Evolutionary conservation across 257 asterid genomes (phyloP).

Genomic region (Capsicum pubescens): DNA sequence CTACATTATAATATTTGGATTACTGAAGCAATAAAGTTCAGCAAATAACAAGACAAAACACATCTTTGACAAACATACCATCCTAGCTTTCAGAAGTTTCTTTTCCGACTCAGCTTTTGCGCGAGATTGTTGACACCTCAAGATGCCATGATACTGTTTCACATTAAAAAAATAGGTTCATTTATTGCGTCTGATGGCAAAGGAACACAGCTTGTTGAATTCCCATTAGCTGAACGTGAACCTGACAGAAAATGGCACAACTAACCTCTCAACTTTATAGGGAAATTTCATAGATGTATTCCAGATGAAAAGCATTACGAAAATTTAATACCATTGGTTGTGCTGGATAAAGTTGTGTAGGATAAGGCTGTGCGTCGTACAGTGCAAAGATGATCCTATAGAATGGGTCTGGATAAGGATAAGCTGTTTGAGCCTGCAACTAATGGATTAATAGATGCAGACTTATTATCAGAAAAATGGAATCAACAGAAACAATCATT

Average conservation of each 20-base stretch:
- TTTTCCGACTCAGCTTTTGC: slow-evolving; percentile 92
- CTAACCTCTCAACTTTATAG: background rate
- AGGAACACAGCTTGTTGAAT: slow-evolving; percentile 92
- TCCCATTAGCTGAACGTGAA: slow-evolving; percentile 92
- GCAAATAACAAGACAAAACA: background rate
- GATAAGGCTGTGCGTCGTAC: slow-evolving; percentile 77
- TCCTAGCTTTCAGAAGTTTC: slow-evolving; percentile 75
- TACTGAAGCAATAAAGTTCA: background rate
- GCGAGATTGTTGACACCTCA: slow-evolving; percentile 90
- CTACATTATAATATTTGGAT: background rate
- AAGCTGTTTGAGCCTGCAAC: slow-evolving; percentile 78
- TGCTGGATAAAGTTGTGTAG: slow-evolving; percentile 78
- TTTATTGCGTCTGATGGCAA: slow-evolving; percentile 85
- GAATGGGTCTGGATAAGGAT: slow-evolving; percentile 90
- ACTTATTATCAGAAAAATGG: background rate
- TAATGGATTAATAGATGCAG: background rate
- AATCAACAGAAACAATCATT: background rate
- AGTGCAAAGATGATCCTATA: slow-evolving; percentile 88
- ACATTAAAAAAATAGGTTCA: slow-evolving; percentile 96
- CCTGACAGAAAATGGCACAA: slow-evolving; percentile 47
- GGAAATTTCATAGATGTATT: background rate
- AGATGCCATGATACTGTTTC: slow-evolving; percentile 92
- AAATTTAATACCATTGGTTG: slow-evolving; percentile 74
- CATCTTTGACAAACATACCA: slow-evolving; percentile 51
- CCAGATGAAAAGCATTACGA: slow-evolving; percentile 26